Conservation (phyloP, 1,139 yeast genomes). For the Casaregolazyma suthepensis region DNA sequence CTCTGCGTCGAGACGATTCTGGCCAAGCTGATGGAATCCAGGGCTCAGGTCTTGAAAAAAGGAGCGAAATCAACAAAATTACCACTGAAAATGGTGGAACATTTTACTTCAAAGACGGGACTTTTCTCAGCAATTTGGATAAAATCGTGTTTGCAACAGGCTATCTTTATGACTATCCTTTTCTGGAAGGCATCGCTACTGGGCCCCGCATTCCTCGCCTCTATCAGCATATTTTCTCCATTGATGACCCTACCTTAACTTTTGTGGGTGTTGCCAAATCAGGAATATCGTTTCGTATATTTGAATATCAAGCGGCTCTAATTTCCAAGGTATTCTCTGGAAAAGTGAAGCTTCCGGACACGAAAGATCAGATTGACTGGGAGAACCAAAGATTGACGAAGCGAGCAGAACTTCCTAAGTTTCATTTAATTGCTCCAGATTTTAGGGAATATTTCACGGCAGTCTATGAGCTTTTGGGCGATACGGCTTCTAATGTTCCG, state of each 20-base stretch:
- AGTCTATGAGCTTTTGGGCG: background rate
- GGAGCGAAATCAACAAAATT: background rate
- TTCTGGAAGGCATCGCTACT: conserved; percentile 23
- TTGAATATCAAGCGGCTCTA: conserved; percentile 14
- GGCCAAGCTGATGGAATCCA: background rate
- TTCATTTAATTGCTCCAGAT: conserved; percentile 6
- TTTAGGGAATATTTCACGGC: conserved; percentile 1
- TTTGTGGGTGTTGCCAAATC: conserved; percentile 13
- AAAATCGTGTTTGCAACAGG: conserved; percentile 59
- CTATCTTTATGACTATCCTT: conserved; percentile 46
- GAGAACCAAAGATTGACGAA: background rate
- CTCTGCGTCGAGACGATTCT: conserved; percentile 1
- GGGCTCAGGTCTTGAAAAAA: background rate
- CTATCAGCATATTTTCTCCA: conserved; percentile 13
- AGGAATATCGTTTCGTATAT: conserved; percentile 12
- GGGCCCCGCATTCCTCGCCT: conserved; percentile 8
- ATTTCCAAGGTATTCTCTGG: conserved; percentile 3
- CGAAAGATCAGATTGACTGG: background rate
- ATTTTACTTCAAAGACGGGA: conserved; percentile 15
- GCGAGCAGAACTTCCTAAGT: background rate
- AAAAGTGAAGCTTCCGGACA: background rate
- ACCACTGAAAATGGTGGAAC: conserved; percentile 4
- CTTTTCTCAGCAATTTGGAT: conserved; percentile 37
- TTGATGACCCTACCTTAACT: conserved; percentile 10
- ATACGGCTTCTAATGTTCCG: background rate